Base-by-base conservation (phyloP, 2,329 filamentous ascomycete species). In the Cytospora schulzeri region DNA sequence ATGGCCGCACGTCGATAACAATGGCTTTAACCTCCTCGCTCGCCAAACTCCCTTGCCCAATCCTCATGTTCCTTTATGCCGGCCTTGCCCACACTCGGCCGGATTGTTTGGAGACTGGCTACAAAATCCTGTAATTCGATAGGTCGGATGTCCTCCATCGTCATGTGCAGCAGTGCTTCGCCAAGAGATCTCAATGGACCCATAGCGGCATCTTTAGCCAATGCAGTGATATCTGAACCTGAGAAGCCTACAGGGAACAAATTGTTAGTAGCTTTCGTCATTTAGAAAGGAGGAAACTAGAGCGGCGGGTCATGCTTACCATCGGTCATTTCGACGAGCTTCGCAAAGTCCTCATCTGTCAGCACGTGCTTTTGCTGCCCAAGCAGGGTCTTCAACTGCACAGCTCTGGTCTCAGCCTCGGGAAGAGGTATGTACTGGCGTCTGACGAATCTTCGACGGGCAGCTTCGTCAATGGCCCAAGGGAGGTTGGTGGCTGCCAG, bases 121-220 rank as follows among this genome's bases (percentile, higher is more conserved):
- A 91, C 81, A 71, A 99, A 99, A 75, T 99, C 95, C 48, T 82
- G 75, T 62, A 96, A 85, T 60, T 85, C 84, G 66, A 99, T 98
- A 0, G 93, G 89, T 15, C 93, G 85, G 70, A 99, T 98, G 70
- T 98, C 88, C 67, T 99, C 95, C 85, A 95, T 96, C 0, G 90
- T 91, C 83, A 96, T 98, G 69, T 91, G 88, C 38, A 99, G 82
- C 33, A 99, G 80, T 50, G 91, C 92, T 75, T 98, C 95, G 29
- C 95, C 95, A 2, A 98, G 81, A 60, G 92, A 94, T 35, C 95
- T 87, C 15, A 99, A 80, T 0, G 95, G 95, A 0, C 95, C 94
- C 95, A 99, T 99, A 3, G 95, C 95, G 11, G 95, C 95, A 74
- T 99, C 95, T 77, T 99, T 99, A 9, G 95, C 95, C 11, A 99